Base-by-base conservation (phyloP, 805 yeast species). In the Metschnikowia santaceciliae region DNA sequence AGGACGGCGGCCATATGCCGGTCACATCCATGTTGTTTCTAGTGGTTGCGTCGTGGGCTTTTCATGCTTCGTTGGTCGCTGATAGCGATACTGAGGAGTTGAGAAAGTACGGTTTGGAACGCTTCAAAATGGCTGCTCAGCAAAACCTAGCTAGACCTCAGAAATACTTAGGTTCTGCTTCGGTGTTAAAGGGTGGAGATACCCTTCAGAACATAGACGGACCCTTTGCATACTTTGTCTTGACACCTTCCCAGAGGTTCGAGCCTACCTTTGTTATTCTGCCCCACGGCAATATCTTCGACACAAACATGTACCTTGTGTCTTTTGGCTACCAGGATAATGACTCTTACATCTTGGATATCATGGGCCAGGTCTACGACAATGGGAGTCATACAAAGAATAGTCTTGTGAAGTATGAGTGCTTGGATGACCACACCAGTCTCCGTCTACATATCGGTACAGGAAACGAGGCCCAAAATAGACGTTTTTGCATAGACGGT, bases 51-150 rank as follows among this genome's bases (percentile, higher is more conserved):
- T 87, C 96, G 0, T 83, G 96, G 88, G 95, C 86, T 0, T 80
- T 90, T 55, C 97, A 91, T 67, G 90, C 97, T 2, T 80, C 90
- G 3, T 67, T 91, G 46, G 90, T 91, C 1, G 91, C 91, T 32
- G 86, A 86, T 50, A 81, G 91, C 47, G 92, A 89, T 56, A 74
- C 83, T 0, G 82, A 84, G 0, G 86, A 84, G 57, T 68, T 86
- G 64, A 73, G 90, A 30, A 73, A 74, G 46, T 71, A 76, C 53
- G 97, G 96, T 1, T 60, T 73, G 6, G 80, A 81, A 39, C 69
- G 96, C 49, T 91, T 91, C 66, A 70, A 76, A 52, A 66, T 81
- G 35, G 96, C 96, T 0, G 95, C 90, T 0, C 62, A 64, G 30
- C 60, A 71, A 10, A 79, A 87, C 35, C 62, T 88, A 20, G 60